These are phyloP conservation scores for Alternaria longipes DNA, from an alignment of 2,329 filamentous ascomycete genomes.

Conservation along the genomic window DNA sequence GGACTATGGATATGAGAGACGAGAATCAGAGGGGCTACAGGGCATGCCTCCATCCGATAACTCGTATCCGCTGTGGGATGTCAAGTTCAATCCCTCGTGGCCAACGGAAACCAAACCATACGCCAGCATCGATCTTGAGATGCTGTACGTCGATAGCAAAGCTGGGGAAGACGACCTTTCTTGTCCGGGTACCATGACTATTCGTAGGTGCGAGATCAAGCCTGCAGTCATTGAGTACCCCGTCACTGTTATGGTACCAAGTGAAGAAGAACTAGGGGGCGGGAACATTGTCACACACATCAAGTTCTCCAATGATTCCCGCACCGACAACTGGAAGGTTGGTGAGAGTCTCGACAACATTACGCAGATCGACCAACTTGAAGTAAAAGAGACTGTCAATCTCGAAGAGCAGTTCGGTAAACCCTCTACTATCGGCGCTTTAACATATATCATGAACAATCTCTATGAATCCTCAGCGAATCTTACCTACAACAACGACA, in stretches of 20 bases:
- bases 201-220: constrained; percentile 27
- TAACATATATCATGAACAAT: constrained; percentile 34
- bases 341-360: constrained; percentile 11
- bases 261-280: constrained; percentile 30
- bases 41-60: constrained; percentile 14
- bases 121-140: constrained; percentile 28
- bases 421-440: constrained; percentile 29
- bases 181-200: constrained; percentile 28
- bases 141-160: constrained; percentile 32
- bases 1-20: constrained; percentile 33
- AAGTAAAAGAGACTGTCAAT: constrained; percentile 25
- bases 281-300: constrained; percentile 34
- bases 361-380: constrained; percentile 26
- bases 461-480: constrained; percentile 29
- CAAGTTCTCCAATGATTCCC: constrained; percentile 31
- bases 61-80: constrained; percentile 23
- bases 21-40: constrained; percentile 15
- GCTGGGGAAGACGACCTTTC: constrained; percentile 13
- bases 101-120: constrained; percentile 21
- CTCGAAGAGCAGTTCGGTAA: constrained; percentile 23
- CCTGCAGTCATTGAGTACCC: constrained; percentile 34
- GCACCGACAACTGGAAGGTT: constrained; percentile 5
- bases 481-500: constrained; percentile 12
- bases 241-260: constrained; percentile 34
- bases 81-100: constrained; percentile 25